These are phyloP conservation scores for Colletotrichum trifolii DNA, from an alignment of 2,329 filamentous ascomycete species.

Conservation along the genomic window DNA sequence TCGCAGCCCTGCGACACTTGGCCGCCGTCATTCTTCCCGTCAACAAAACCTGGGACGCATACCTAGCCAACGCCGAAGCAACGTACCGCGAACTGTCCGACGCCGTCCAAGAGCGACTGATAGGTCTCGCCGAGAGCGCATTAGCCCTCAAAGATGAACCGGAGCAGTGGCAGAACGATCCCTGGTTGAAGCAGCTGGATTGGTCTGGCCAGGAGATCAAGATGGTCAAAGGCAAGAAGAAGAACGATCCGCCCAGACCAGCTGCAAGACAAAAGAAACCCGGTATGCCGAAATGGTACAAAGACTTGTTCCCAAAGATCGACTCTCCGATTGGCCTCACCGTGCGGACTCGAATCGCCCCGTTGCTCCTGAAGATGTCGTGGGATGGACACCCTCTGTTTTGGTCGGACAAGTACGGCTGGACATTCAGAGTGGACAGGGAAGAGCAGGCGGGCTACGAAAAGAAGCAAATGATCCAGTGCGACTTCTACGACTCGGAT, in stretches of 20 bases:
- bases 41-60: slow-evolving; percentile 86
- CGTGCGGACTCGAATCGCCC: slow-evolving; percentile 88
- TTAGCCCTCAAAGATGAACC: slow-evolving; percentile 77
- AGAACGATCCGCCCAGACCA: slow-evolving; percentile 80
- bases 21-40: slow-evolving; percentile 93
- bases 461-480: slow-evolving; percentile 77
- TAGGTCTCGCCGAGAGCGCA: slow-evolving; percentile 80
- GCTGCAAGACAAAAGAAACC: slow-evolving; percentile 90
- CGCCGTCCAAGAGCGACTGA: slow-evolving; percentile 80
- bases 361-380: slow-evolving; percentile 81
- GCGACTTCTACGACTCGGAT: slow-evolving; percentile 81
- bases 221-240: slow-evolving; percentile 93
- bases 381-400: slow-evolving; percentile 92
- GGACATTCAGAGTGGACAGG: slow-evolving; percentile 84
- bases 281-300: slow-evolving; percentile 96
- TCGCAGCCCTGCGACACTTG: slow-evolving; percentile 92
- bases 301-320: slow-evolving; percentile 81
- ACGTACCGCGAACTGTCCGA: slow-evolving; percentile 83
- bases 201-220: slow-evolving; percentile 94
- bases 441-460: slow-evolving; percentile 73
- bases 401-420: slow-evolving; percentile 94
- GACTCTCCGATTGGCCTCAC: slow-evolving; percentile 79
- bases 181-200: slow-evolving; percentile 93
- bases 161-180: slow-evolving; percentile 79
- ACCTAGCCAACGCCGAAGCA: slow-evolving; percentile 84